Evolutionary conservation across 2,329 filamentous ascomycete species (phyloP), one percentile per base, ranked within the genome.

Genomic region (Trichoderma koningiopsis): DNA sequence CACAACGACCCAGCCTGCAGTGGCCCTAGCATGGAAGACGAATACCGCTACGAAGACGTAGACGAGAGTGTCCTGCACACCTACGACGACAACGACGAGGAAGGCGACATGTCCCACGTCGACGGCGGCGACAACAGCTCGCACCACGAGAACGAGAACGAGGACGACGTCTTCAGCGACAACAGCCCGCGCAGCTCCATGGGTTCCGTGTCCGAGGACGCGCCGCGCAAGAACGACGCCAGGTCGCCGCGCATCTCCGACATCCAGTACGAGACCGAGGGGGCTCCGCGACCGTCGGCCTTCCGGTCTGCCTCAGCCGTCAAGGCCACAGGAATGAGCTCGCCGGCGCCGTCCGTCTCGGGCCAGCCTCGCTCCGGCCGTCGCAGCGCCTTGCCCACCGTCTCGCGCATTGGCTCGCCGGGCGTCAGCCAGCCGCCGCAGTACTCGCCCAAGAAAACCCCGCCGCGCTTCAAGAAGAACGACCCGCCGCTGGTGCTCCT

Each of bases 401-500:
- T 85, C n/a, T 88, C 87, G 4, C 81, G 86, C 24, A 75, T 89
- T 13, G 86, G 85, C n/a, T 89, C 87, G 47, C 87, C 86, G 47
- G 47, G 47, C 1, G 82, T 78, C 19, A 82, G 78, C 19, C 76
- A 80, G 3, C 83, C 85, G 1, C 80, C 82, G 0, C 86, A 88
- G 71, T 86, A 84, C 72, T 86, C 86, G 4, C 84, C 85, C 29
- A 88, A 86, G 76, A 84, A 83, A 73, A 89, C 88, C 5, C 85
- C 88, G 1, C 83, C 86, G 24, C 81, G 89, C 7, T 87, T 91
- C 76, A 87, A 85, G 78, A 76, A 80, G 35, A 83, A 82, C 72
- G 85, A 85, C 66, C 87, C 87, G 60, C 92, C 92, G 3, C 84
- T 96, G 2, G 91, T 96, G 1, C 82, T 96, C 58, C 83, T 96